Percentiles rank a stretch among this genome's conserved stretches.
Evolutionary conservation across 129 eudicot species (phyloP).

Genomic region (Calendula officinalis): DNA sequence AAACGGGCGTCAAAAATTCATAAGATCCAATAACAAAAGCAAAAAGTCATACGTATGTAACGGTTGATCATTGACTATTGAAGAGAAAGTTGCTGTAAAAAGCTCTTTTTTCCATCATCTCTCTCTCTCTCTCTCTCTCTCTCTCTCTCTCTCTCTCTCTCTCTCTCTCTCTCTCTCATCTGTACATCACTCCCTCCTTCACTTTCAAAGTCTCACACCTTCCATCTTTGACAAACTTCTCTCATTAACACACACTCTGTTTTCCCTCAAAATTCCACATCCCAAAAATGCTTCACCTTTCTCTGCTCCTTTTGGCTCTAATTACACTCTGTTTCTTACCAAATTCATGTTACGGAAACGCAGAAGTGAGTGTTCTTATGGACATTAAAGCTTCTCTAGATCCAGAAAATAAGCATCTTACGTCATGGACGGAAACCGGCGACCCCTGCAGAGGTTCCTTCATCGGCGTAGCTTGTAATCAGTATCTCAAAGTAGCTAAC

Average conservation of each 20-base stretch:
- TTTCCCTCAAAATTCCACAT: conserved; percentile 8
- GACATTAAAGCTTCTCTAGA: conserved; percentile 75
- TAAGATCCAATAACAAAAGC: not conserved
- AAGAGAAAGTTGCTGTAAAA: conserved; percentile 14
- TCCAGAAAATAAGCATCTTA: conserved; percentile 69
- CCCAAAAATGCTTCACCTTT: conserved; percentile 24
- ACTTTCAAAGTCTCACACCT: conserved; percentile 30
- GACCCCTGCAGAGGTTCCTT: conserved; percentile 83
- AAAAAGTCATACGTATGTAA: conserved; percentile 24
- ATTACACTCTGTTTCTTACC: conserved; percentile 9
- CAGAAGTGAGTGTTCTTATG: conserved; percentile 71
- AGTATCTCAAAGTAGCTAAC: conserved; percentile 72
- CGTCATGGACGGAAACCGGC: conserved; percentile 62
- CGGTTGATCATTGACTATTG: conserved; percentile 25
- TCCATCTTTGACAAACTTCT: not conserved
- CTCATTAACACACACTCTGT: not conserved
- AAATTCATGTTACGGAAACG: conserved; percentile 33
- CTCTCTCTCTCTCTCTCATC: conserved; percentile 18
- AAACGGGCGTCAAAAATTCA: too few relatives aligned
- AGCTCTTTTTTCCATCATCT: conserved; percentile 28
- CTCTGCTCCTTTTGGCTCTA: conserved; percentile 3
- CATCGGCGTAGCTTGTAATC: conserved; percentile 80
- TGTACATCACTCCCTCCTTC: conserved; percentile 19
- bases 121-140: conserved; percentile 11
- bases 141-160: conserved; percentile 13